Conservation (phyloP, 805 yeast species). For the Wickerhamomyces bovis region DNA sequence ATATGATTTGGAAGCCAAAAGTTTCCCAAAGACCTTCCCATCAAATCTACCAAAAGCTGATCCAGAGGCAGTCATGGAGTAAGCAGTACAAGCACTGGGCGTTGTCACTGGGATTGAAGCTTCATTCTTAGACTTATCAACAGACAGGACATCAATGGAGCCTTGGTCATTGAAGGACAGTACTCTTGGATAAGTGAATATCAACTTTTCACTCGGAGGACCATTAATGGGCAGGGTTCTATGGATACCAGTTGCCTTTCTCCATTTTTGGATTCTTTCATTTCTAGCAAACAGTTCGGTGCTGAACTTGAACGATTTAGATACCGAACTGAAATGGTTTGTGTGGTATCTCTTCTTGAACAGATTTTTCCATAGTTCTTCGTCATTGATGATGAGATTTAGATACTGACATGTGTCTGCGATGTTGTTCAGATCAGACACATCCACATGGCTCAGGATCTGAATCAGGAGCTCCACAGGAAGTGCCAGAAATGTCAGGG, state of each 20-base stretch:
- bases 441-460: slow-evolving; percentile 31
- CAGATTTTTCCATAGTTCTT: slow-evolving; percentile 37
- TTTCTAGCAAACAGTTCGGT: slow-evolving; percentile 29
- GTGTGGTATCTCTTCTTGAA: slow-evolving; percentile 27
- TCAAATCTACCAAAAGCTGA: slow-evolving; percentile 17
- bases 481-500: slow-evolving; percentile 15
- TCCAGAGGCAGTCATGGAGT: slow-evolving; percentile 8
- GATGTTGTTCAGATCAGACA: slow-evolving; percentile 28
- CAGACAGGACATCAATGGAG: slow-evolving; percentile 7
- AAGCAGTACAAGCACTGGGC: slow-evolving; percentile 13
- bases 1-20: slow-evolving; percentile 12
- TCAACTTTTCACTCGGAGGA: slow-evolving; percentile 4
- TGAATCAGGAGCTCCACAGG: slow-evolving; percentile 33
- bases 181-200: slow-evolving; percentile 15
- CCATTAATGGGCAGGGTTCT: slow-evolving; percentile 6
- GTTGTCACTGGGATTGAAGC: slow-evolving; percentile 17
- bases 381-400: slow-evolving; percentile 28
- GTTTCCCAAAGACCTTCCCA: slow-evolving; percentile 15
- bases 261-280: slow-evolving; percentile 18
- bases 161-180: slow-evolving; percentile 16
- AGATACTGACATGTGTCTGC: slow-evolving; percentile 27
- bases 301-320: slow-evolving; percentile 29
- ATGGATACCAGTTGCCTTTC: slow-evolving; percentile 10
- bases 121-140: slow-evolving; percentile 14
- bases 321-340: slow-evolving; percentile 30